Percentiles rank a stretch among this genome's conserved stretches.
phyloP scores from a whole-genome alignment of 306 rosid genomes.

The Senna tora region DNA sequence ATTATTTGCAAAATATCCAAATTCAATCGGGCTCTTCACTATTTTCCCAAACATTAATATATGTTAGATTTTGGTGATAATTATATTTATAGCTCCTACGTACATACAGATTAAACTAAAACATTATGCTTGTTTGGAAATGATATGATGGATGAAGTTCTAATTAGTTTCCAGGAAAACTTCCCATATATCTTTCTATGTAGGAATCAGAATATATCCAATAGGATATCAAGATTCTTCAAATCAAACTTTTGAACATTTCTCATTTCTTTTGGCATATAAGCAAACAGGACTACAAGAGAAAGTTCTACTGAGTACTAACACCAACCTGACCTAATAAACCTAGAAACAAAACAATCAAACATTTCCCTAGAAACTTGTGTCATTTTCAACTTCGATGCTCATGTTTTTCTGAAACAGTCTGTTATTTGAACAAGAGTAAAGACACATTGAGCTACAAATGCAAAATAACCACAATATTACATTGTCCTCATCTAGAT shows the following conservation, averaged over 20 bases:
- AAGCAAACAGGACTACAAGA: not conserved
- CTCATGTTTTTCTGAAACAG: not conserved
- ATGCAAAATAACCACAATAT: slow-evolving; percentile 1
- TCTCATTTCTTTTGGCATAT: not conserved
- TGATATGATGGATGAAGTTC: not conserved
- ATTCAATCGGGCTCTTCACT: too few species aligned
- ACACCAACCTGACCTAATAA: not conserved
- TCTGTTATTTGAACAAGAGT: slow-evolving; percentile 14
- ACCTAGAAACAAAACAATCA: not conserved
- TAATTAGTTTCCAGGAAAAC: not conserved
- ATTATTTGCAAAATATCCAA: too few species aligned
- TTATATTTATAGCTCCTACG: not conserved
- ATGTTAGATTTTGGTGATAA: not conserved
- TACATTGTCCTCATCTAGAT: slow-evolving; percentile 9
- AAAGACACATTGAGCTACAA: too few species aligned
- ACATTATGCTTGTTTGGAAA: slow-evolving; percentile 11
- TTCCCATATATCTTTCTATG: not conserved
- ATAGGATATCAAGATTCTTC: slow-evolving; percentile 21
- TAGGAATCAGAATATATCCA: not conserved
- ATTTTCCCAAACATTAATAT: too few species aligned
- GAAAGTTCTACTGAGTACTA: not conserved
- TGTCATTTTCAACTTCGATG: not conserved
- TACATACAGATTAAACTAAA: slow-evolving; percentile 10
- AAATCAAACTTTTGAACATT: slow-evolving; percentile 13
- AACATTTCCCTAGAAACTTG: not conserved